Conservation (phyloP, 2,329 filamentous ascomycete genomes). For the Penicillium sp. region DNA sequence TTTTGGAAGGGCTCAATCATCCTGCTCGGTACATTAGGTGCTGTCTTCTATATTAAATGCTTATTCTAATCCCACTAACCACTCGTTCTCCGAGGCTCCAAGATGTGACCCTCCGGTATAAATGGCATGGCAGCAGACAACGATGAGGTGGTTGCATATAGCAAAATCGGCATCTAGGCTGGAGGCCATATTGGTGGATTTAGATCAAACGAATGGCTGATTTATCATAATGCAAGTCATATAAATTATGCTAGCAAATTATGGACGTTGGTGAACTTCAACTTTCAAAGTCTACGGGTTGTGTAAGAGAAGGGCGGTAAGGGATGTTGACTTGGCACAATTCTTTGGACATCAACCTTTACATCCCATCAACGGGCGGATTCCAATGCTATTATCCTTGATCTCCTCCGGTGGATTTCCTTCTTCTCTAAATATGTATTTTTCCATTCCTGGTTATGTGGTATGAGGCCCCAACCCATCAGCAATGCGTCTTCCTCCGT, state of each 20-base stretch:
- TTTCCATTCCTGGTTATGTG: slow-evolving; percentile 11
- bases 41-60: not conserved
- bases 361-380: not conserved
- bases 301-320: not conserved
- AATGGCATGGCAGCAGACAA: slow-evolving; percentile 83
- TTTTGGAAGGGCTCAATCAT: slow-evolving; percentile 74
- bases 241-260: not conserved
- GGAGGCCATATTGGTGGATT: not conserved
- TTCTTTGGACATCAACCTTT: not conserved
- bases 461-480: slow-evolving; percentile 12
- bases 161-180: not conserved
- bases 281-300: no score
- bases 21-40: slow-evolving; percentile 37
- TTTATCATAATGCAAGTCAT: not conserved
- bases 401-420: not conserved
- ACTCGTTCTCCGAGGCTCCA: slow-evolving; percentile 59
- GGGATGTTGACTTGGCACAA: not conserved
- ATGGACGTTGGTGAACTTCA: not conserved
- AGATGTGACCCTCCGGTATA: slow-evolving; percentile 60
- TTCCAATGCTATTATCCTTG: not conserved
- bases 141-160: slow-evolving; percentile 57
- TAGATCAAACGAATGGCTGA: not conserved
- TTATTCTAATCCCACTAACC: slow-evolving; percentile 39
- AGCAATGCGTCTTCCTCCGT: slow-evolving; percentile 11
- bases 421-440: slow-evolving; percentile 11